These are phyloP conservation scores for Apiosordaria backusii DNA, from an alignment of 495 filamentous ascomycete genomes.

Conservation along the genomic window DNA sequence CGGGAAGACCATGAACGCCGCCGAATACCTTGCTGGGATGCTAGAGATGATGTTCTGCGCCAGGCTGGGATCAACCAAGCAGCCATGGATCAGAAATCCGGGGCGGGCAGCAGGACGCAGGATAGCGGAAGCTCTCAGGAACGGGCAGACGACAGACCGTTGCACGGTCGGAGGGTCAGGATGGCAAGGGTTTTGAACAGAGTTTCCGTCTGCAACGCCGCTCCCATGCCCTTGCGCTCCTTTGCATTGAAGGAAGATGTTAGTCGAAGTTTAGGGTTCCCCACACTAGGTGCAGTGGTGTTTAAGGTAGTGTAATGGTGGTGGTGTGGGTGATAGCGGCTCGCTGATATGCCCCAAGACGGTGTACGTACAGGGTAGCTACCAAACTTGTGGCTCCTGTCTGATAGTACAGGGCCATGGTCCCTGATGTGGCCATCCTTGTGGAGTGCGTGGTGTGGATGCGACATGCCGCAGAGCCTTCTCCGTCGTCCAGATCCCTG, in stretches of 20 bases:
- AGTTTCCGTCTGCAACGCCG: constrained; percentile 24
- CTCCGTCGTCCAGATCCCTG: constrained; percentile 15
- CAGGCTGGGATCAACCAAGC: constrained; percentile 14
- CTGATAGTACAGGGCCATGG: constrained; percentile 3
- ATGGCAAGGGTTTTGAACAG: constrained; percentile 16
- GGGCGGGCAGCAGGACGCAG: constrained; percentile 6
- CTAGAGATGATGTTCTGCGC: constrained; percentile 6
- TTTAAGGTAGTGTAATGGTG: constrained; percentile 4
- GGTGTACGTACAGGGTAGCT: background rate
- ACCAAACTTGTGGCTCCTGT: background rate
- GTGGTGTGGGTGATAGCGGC: constrained; percentile 13
- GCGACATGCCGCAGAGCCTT: constrained; percentile 12
- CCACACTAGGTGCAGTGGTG: constrained; percentile 16
- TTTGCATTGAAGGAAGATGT: constrained; percentile 33
- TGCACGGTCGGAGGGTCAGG: constrained; percentile 8
- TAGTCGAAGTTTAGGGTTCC: constrained; percentile 32
- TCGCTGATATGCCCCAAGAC: constrained; percentile 22
- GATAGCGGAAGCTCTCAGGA: constrained; percentile 20
- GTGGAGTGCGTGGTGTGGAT: constrained; percentile 11
- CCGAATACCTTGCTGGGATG: constrained; percentile 2
- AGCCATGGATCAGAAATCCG: constrained; percentile 19
- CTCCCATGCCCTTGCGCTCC: constrained; percentile 24
- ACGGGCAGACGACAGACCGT: constrained; percentile 24
- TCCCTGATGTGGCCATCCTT: constrained; percentile 11
- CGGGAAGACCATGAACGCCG: constrained; percentile 21